Conservation (phyloP, 139 green algal species). For the Tetraselmis chui region DNA sequence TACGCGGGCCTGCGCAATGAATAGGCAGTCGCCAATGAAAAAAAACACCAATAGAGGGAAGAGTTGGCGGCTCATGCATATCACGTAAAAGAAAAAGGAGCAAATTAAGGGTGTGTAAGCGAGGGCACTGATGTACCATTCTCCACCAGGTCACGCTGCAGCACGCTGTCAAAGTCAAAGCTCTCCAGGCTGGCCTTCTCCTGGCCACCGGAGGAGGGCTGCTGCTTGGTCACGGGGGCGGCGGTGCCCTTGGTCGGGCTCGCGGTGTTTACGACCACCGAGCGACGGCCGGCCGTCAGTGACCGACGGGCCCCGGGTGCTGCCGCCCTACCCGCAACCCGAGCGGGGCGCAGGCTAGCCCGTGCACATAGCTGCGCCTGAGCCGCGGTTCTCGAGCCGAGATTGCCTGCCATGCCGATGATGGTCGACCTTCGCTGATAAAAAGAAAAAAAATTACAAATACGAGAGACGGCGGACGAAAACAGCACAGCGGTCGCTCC, state of each 20-base stretch:
- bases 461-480: no score
- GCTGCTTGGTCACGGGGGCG: background rate
- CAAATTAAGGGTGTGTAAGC: no score
- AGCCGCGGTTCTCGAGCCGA: background rate
- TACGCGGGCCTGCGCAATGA: slow-evolving; percentile 39
- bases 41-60: no score
- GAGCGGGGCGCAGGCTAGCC: background rate
- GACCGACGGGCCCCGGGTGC: no score
- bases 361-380: background rate
- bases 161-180: background rate
- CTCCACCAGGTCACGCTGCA: background rate
- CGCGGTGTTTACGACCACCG: no score
- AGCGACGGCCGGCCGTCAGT: background rate
- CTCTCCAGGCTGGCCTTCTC: background rate
- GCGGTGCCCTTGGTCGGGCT: background rate
- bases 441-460: no score
- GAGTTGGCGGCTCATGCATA: no score
- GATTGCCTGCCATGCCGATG: background rate
- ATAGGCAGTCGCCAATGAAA: no score
- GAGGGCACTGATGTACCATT: background rate
- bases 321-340: no score
- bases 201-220: background rate
- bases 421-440: no score
- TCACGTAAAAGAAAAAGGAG: no score
- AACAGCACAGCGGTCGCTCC: no score